phyloP scores from a whole-genome alignment of 2,329 filamentous ascomycete species.

The Didymella segeticola region DNA sequence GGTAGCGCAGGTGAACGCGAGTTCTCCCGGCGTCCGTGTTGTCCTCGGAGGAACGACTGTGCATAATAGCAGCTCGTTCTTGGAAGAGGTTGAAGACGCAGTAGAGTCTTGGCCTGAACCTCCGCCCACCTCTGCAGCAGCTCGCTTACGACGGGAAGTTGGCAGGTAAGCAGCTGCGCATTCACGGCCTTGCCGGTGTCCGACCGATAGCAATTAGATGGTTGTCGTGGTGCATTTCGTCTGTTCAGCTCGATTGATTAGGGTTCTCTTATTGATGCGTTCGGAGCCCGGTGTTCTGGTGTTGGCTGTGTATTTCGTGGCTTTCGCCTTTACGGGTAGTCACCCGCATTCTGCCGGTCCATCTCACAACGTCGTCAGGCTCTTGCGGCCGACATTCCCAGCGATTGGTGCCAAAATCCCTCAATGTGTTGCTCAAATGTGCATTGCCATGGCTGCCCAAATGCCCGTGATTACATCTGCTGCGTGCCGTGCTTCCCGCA shows the following conservation, averaged over 20 bases:
- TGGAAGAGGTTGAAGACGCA: slow-evolving; percentile 90
- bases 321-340: slow-evolving; percentile 7
- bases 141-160: slow-evolving; percentile 67
- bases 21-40: slow-evolving; percentile 84
- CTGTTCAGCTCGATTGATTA: not conserved
- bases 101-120: slow-evolving; percentile 84
- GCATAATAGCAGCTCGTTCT: slow-evolving; percentile 85
- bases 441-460: slow-evolving; percentile 4
- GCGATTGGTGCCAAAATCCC: slow-evolving; percentile 16
- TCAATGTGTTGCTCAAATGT: not conserved
- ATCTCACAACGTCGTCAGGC: slow-evolving; percentile 13
- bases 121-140: slow-evolving; percentile 60
- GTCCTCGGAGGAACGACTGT: slow-evolving; percentile 88
- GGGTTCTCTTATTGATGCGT: not conserved
- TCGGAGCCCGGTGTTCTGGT: slow-evolving; percentile 6
- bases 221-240: not conserved
- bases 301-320: slow-evolving; percentile 8
- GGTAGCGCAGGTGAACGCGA: slow-evolving; percentile 92
- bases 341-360: slow-evolving; percentile 11
- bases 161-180: slow-evolving; percentile 50
- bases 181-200: not conserved
- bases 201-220: not conserved
- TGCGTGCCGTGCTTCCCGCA: not conserved
- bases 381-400: slow-evolving; percentile 6
- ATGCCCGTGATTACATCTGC: not conserved